Evolutionary conservation across 306 rosid genomes (phyloP), one percentile per base, ranked within the genome.

Genomic region (Arachis hypogaea): DNA sequence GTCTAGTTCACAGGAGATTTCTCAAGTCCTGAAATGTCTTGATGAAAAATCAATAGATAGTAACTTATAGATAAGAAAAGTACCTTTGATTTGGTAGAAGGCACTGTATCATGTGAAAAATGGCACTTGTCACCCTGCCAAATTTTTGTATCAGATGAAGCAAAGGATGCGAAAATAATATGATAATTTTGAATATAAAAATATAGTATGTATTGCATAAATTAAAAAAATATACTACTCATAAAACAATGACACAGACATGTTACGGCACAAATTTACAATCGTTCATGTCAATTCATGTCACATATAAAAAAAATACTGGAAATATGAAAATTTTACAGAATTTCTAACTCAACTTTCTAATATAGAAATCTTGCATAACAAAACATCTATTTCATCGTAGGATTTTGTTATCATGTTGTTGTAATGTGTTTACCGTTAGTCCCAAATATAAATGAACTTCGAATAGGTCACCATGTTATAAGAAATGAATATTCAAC

Each of bases 101-200:
- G 97, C 68, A 82, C 87, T 2, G 62, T 62, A 72, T 91, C 96
- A 80, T 91, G 98, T 41, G 98, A 91, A 81, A 89, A 93, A 30
- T 84, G 77, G 88, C 98, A 93, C 78, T 86, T 85, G 76, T 88
- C 96, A 61, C 92, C 96, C 97, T 91, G 96, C 59, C 72, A 77
- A 81, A 74, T 78, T 22, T 22, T 71, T 47, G 41, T 61, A 78
- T 69, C 5, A 47, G 51, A 56, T 4, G 16, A 55, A 65, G 73
- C 52, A 55, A 62, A 66, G 73, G 52, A 82, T 73, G 60, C 52
- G 8, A 68, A 68, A 56, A 66, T 79, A 46, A 16, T 71, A 28
- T 54, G 70, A 55, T 22, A 18, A 58, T 59, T 45, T 52, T 49
- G 28, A 63, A 52, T 28, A 52, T 12, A 69, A 12, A 7, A 4